Conservation (phyloP, 2,329 filamentous ascomycete species). For the Xylariales sp. region DNA sequence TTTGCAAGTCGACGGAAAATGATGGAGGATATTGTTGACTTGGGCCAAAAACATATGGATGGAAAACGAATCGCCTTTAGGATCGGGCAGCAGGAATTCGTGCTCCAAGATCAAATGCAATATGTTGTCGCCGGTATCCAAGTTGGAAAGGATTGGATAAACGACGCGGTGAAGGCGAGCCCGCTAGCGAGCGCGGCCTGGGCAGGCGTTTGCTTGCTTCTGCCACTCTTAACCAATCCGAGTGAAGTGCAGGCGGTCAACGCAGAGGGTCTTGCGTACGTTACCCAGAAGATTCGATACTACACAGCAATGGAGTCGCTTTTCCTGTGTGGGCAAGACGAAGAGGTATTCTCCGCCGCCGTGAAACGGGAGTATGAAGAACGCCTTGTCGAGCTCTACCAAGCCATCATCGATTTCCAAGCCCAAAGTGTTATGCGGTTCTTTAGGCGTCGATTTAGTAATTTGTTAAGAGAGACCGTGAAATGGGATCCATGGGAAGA, state of each 20-base stretch:
- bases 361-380: not conserved
- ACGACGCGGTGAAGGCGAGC: slow-evolving; percentile 10
- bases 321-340: not conserved
- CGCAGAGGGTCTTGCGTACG: slow-evolving; percentile 15
- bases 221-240: slow-evolving; percentile 18
- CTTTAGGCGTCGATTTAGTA: slow-evolving; percentile 9
- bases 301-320: slow-evolving; percentile 11
- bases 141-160: slow-evolving; percentile 3
- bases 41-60: slow-evolving; percentile 11
- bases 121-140: slow-evolving; percentile 10
- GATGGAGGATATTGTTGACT: slow-evolving; percentile 6
- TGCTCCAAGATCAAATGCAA: slow-evolving; percentile 11
- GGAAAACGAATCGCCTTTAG: not conserved
- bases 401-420: slow-evolving; percentile 15
- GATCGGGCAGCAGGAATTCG: slow-evolving; percentile 5
- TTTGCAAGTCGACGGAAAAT: not conserved
- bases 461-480: slow-evolving; percentile 1
- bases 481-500: slow-evolving; percentile 17
- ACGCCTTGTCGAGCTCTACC: slow-evolving; percentile 4
- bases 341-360: too few relatives aligned
- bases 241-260: slow-evolving; percentile 5
- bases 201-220: slow-evolving; percentile 9
- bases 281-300: slow-evolving; percentile 7
- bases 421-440: slow-evolving; percentile 5
- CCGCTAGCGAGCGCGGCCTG: slow-evolving; percentile 8